phyloP scores from a whole-genome alignment of 1,139 yeast species.

The Waltiozyma sp. region DNA sequence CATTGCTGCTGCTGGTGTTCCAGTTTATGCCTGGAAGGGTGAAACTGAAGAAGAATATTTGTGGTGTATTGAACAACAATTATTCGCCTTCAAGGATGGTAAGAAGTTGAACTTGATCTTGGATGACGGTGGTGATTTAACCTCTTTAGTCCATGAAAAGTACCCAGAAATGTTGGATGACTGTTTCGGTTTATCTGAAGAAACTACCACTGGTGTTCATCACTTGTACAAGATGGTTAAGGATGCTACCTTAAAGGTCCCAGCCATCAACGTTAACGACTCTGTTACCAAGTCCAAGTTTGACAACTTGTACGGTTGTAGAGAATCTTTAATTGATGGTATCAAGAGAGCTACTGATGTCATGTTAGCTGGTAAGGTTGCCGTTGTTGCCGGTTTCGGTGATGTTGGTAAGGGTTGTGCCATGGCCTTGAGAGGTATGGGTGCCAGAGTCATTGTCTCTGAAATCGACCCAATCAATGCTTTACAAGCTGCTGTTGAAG shows the following conservation, averaged over 20 bases:
- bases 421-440: conserved; percentile 98
- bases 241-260: conserved; percentile 88
- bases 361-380: conserved; percentile 99
- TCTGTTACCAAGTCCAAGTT: conserved; percentile 99
- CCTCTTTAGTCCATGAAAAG: conserved; percentile 93
- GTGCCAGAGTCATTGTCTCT: conserved; percentile 96
- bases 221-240: conserved; percentile 94
- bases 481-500: conserved; percentile 98
- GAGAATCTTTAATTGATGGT: conserved; percentile 98
- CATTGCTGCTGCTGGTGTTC: conserved; percentile 98
- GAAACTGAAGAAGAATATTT: conserved; percentile 99
- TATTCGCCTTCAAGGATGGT: conserved; percentile 95
- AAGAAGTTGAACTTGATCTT: conserved; percentile 94
- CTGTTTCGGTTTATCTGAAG: conserved; percentile 97
- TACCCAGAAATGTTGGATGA: conserved; percentile 95
- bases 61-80: conserved; percentile 99
- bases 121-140: conserved; percentile 99
- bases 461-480: conserved; percentile 99
- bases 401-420: conserved; percentile 99
- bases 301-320: conserved; percentile 99
- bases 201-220: conserved; percentile 99
- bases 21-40: conserved; percentile 99
- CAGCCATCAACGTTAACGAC: conserved; percentile 99
- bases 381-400: conserved; percentile 99
- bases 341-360: conserved; percentile 99